Conservation (phyloP, 805 yeast genomes). For the Geotrichum ghanense region DNA sequence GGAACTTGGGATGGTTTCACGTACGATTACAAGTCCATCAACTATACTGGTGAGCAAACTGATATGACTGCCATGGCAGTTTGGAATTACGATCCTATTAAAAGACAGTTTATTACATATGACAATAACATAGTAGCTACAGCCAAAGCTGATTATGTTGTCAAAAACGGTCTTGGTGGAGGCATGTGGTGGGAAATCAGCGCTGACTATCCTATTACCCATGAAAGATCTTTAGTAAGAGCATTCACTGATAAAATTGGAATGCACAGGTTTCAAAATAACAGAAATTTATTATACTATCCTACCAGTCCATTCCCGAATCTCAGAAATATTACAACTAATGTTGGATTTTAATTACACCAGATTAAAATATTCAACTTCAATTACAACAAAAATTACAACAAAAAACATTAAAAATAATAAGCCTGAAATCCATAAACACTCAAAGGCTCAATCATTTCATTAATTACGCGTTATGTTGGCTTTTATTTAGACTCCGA, state of each 20-base stretch:
- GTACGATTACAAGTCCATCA: slow-evolving; percentile 19
- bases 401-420: too few species aligned
- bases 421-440: too few species aligned
- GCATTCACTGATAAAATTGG: slow-evolving; percentile 11
- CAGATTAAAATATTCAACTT: neutral
- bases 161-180: slow-evolving; percentile 48
- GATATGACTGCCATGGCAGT: slow-evolving; percentile 47
- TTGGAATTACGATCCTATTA: slow-evolving; percentile 33
- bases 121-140: slow-evolving; percentile 48
- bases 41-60: slow-evolving; percentile 31
- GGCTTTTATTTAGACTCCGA: too few species aligned
- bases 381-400: neutral
- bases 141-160: slow-evolving; percentile 50
- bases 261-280: slow-evolving; percentile 3
- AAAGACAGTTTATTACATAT: slow-evolving; percentile 40
- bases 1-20: slow-evolving; percentile 38
- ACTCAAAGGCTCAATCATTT: too few species aligned
- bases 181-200: slow-evolving; percentile 94
- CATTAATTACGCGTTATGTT: too few species aligned
- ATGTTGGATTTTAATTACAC: neutral
- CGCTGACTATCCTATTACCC: slow-evolving; percentile 41
- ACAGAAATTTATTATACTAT: slow-evolving; percentile 7
- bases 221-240: slow-evolving; percentile 15
- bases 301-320: slow-evolving; percentile 1
- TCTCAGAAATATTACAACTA: neutral